Evolutionary conservation across 306 rosid species (phyloP), one percentile per base, ranked within the genome.

Genomic region (Geum urbanum): DNA sequence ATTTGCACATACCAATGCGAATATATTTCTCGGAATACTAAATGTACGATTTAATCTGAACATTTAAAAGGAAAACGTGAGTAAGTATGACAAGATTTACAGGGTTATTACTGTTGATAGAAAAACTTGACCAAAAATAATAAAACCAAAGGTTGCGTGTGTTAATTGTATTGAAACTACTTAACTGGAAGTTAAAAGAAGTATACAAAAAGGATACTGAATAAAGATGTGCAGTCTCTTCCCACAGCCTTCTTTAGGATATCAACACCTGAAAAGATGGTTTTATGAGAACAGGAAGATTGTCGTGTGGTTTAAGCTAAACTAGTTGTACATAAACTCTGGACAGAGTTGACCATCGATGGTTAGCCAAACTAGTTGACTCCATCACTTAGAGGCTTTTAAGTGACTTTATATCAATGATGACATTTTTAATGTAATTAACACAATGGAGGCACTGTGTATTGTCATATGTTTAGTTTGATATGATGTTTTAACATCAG

Each of bases 191-290:
- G 6, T 8, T 9, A 8, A 55, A 8, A 4, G 15, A 5, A 44
- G 16, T 49, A 48, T 32, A 51, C 40, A 63, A 32, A 74, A 76
- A 87, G 99, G 99, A 94, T 94, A 90, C 97, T 87, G 84, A 94
- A 94, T 69, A 94, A 80, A 73, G 99, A 78, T 67, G 99, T 94
- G 70, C 85, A 94, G 80, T 94, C 99, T 87, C 83, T 94, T 76
- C 99, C 97, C 77, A 94, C 92, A 41, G 91, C 89, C 81, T 94
- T 87, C 91, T 84, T 86, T 79, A 94, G 77, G 74, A 88, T 91
- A 77, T 94, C 97, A 77, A 84, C 92, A 81, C 99, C 99, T 94
- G 89, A 61, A 54, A 77, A 45, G 54, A 60, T 55, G 22, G 32
- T 24, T 48, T 50, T 63, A 46, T 50, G 70, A 59, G 47, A 40